Percentiles rank a stretch among this genome's conserved stretches.
Conservation (phyloP, 768 basidiomycete species). For the Tricholoma sp. region DNA sequence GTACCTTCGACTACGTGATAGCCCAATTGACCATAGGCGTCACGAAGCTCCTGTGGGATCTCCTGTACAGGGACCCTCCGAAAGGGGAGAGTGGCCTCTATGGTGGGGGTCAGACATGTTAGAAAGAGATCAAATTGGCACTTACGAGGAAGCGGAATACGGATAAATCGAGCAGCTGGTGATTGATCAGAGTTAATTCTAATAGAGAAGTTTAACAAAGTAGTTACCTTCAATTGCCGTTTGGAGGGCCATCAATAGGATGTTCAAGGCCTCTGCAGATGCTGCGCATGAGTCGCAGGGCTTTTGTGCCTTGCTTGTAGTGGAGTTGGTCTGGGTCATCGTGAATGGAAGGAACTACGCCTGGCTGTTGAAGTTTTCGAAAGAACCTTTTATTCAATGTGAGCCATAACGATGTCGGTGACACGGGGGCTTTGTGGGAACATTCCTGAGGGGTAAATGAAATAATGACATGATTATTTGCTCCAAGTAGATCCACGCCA, state of each 20-base stretch:
- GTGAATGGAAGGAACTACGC: neutral
- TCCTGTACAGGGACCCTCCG: neutral
- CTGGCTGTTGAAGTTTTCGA: neutral
- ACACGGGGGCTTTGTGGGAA: neutral
- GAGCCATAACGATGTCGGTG: neutral
- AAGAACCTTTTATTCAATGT: neutral
- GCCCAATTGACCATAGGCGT: neutral
- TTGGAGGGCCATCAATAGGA: neutral
- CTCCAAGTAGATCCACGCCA: neutral
- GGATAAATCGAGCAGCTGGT: neutral
- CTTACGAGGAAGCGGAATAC: neutral
- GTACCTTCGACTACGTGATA: neutral
- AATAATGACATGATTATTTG: neutral
- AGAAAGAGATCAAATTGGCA: neutral
- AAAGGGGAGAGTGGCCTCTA: neutral
- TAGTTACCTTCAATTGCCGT: neutral
- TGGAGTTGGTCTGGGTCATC: neutral
- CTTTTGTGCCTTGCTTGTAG: neutral
- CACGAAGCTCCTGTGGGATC: neutral
- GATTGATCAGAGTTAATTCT: neutral
- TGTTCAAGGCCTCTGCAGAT: neutral
- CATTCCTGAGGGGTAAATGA: neutral
- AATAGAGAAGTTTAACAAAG: neutral
- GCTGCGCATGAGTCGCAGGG: neutral
- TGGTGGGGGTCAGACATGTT: neutral